Evolutionary conservation across 116 monocot genomes (phyloP).

Genomic region (Phalaenopsis hybrid): DNA sequence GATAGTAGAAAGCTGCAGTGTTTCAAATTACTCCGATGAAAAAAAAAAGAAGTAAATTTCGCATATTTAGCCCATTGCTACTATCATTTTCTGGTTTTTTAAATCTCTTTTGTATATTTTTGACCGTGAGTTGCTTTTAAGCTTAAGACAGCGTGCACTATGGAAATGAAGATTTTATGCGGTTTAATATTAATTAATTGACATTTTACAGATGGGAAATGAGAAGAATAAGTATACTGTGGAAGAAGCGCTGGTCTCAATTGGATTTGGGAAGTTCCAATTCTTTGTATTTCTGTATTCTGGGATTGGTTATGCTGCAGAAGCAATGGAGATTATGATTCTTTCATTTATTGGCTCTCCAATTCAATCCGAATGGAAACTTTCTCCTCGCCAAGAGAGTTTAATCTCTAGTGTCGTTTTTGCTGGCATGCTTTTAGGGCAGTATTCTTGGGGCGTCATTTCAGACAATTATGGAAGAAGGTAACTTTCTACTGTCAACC

Average conservation of each 20-base stretch:
- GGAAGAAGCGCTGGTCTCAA: conserved; percentile 29
- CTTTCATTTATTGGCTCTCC: conserved; percentile 35
- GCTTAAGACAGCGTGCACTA: too few relatives aligned
- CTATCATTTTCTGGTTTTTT: too few relatives aligned
- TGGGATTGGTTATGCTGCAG: conserved; percentile 34
- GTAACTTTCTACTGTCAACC: conserved; percentile 13
- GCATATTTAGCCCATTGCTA: too few relatives aligned
- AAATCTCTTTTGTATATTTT: too few relatives aligned
- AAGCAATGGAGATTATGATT: conserved; percentile 54
- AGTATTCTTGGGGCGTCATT: conserved; percentile 48
- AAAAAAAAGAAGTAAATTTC: too few relatives aligned
- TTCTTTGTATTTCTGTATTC: conserved; percentile 34
- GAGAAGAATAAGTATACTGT: conserved; percentile 21
- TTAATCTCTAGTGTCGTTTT: conserved; percentile 40
- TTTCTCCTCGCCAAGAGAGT: conserved; percentile 27
- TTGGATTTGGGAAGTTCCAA: conserved; percentile 50
- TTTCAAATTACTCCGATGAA: too few relatives aligned
- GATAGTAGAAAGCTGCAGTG: too few relatives aligned
- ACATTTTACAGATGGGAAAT: conserved; percentile 27
- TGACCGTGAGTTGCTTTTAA: too few relatives aligned
- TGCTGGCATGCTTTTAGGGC: conserved; percentile 44
- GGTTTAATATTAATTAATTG: not conserved
- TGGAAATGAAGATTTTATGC: too few relatives aligned
- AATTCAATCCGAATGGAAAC: conserved; percentile 32
- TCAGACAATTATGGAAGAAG: conserved; percentile 52